These are phyloP conservation scores for Globisporangium nagaii DNA, from an alignment of 352 stramenopile genomes.

Conservation along the genomic window DNA sequence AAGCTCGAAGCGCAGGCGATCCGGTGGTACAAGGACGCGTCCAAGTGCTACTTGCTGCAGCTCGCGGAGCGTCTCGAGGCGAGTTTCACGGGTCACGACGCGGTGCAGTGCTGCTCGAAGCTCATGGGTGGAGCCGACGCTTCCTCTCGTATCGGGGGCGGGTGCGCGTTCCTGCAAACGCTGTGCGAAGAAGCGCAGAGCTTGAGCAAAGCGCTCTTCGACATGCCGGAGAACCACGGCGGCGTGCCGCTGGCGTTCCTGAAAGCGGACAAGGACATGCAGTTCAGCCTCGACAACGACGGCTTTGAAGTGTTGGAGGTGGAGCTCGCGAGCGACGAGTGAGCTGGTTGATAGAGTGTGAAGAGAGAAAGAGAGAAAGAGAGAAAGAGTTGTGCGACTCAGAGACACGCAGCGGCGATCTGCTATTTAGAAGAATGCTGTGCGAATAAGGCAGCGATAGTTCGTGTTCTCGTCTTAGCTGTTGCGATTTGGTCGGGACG, in stretches of 20 bases:
- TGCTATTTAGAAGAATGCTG: constrained; percentile 2
- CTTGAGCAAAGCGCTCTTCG: constrained; percentile 55
- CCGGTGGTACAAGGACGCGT: constrained; percentile 60
- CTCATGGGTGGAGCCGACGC: constrained; percentile 7
- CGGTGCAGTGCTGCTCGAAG: constrained; percentile 39
- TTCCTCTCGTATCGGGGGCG: background rate
- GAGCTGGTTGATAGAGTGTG: too few relatives aligned
- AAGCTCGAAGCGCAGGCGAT: constrained; percentile 66
- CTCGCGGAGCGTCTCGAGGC: constrained; percentile 48
- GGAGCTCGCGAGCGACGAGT: constrained; percentile 13
- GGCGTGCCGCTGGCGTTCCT: constrained; percentile 67
- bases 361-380: background rate
- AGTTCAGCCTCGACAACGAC: constrained; percentile 78
- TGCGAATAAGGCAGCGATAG: background rate
- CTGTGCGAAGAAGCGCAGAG: constrained; percentile 43
- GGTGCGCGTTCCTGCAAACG: constrained; percentile 41
- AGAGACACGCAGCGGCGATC: background rate
- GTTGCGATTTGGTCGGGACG: background rate
- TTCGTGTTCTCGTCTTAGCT: background rate
- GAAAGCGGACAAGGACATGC: constrained; percentile 57
- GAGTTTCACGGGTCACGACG: constrained; percentile 32
- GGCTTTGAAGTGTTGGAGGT: constrained; percentile 66
- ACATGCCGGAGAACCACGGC: constrained; percentile 68
- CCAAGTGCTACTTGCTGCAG: constrained; percentile 65
- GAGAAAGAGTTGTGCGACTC: background rate